Evolutionary conservation across 768 basidiomycete species (phyloP), one percentile per base, ranked within the genome.

Genomic region (Trametes maxima): DNA sequence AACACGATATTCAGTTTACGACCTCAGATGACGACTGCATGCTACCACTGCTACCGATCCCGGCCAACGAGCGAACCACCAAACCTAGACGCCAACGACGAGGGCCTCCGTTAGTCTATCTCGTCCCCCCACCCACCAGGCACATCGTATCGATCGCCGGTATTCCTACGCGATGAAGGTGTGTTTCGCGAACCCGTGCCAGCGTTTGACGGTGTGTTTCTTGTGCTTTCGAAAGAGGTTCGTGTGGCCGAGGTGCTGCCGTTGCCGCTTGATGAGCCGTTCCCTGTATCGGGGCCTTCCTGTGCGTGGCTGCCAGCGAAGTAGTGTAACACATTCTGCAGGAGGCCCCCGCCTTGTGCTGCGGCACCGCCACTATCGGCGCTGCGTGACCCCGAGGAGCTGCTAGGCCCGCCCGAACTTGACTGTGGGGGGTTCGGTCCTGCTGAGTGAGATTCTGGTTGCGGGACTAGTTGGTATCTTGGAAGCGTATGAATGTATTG

Each of bases 391-490:
- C 54, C 25, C 1, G 60, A 48, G 28, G 58, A 33, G 17, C 42
- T 39, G 19, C 37, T 24, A 2, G 59, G 48, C n/a, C 33, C 33
- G 14, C 56, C 55, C 4, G 62, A 44, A 2, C 58, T 47, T 5
- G 59, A 50, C 1, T 16, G 52, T 19, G 66, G 65, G 16, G 65
- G 58, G 1, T 66, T 56, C 16, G 68, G 33, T 39, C 63, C 67
- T 1, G 67, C 59, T 0, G 65, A 12, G 25, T 74, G 71, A 42
- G 75, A 75, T 37, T 74, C 73, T 6, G 89, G 88, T 68, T 92
- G 90, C 21, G 88, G 80, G 13, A 90, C 75, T 3, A 92, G 76
- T 47, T 88, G 85, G 69, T 84, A 77, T 65, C 89, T 91, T 17
- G 57, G 39, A 40, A 21, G 33, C 28, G 53, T 24, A 10, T 10